Evolutionary conservation across 345 rosid species (phyloP), one percentile per base, ranked within the genome.

Genomic region (Raphanus raphanistrum): DNA sequence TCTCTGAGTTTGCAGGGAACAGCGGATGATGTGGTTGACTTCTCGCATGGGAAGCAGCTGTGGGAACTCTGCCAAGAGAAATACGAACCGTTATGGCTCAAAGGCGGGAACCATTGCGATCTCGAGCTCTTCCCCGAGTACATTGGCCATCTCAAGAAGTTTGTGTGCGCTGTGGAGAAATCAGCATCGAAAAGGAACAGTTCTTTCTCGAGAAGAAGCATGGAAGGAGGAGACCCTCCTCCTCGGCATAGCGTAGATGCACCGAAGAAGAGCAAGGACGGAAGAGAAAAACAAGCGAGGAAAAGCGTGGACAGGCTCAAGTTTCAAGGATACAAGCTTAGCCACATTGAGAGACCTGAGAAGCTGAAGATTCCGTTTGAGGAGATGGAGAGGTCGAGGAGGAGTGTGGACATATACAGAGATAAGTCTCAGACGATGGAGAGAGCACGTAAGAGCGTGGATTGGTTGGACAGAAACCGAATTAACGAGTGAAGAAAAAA

Each of bases 11-110:
- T 84, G 66, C 87, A 92, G 98, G 98, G 98, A 79, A 94, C 98
- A 26, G 80, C 90, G 0, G 98, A 94, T 63, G 97, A 94, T 72
- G 98, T 92, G 21, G 98, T 94, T 32, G 95, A 90, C 80, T 94
- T 84, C 81, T 92, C 95, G 6, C 98, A 94, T 35, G 98, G 98
- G 48, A 94, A 87, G 88, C 97, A 90, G 75, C 95, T 94, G 5
- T 92, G 98, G 98, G 97, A 94, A 72, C 85, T 92, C 29, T 94
- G 98, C 84, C 89, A 86, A 78, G 97, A 88, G 87, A 92, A 92
- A 80, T 92, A 94, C 31, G 98, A 94, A 62, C 98, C 98, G 13
- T 63, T 94, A 70, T 94, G 98, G 98, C 80, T 92, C 75, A 86
- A 85, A 84, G 97, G 93, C 15, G 98, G 98, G 45, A 90, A 87